Base-by-base conservation (phyloP, 1,284 basidiomycete genomes). In the Xerocomus nothofagi region DNA sequence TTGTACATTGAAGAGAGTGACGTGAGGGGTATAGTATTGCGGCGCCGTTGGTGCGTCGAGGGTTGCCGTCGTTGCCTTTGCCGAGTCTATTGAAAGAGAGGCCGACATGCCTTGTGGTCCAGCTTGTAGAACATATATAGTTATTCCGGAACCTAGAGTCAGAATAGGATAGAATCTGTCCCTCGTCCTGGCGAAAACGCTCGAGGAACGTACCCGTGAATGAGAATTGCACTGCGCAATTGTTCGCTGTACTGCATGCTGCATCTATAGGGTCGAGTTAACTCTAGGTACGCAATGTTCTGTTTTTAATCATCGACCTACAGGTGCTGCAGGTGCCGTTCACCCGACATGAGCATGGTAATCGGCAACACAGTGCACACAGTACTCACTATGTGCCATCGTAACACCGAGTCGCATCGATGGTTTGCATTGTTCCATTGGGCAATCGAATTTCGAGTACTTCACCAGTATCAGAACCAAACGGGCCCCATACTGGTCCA, bases 71-170 rank as follows among this genome's bases (percentile, higher is more conserved):
- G 45, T 61, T 26, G 54, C 43, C 6, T 51, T 33, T 5, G 54
- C 65, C 2, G 54, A 57, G 34, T 65, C 56, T 39, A 65, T 56
- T 23, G 54, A 54, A 27, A 65, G 53, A 21, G 62, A 64, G 11
- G 62, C 62, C 18, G 56, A 61, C 56, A 60, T 61, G 38, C 64
- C 62, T 39, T 61, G 54, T 0, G 56, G 50, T 12, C 65, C 65
- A 20, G 60, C 62, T 53, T 50, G 62, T 18, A 65, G 36, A 24
- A 67, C 62, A 47, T 65, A 67, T n/a, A 66, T 49, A 2, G 64
- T 65, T 39, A 66, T 42, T 20, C 62, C 62, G 4, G 64, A 63
- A 1, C 64, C 64, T 66, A 21, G 32, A 15, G 14, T 29, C 20
- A 32, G 15, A 6, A 39, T 26, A 26, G 8, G 4, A 32, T 20